Conservation (phyloP, 257 asterid species). For the Solanum dulcamara region DNA sequence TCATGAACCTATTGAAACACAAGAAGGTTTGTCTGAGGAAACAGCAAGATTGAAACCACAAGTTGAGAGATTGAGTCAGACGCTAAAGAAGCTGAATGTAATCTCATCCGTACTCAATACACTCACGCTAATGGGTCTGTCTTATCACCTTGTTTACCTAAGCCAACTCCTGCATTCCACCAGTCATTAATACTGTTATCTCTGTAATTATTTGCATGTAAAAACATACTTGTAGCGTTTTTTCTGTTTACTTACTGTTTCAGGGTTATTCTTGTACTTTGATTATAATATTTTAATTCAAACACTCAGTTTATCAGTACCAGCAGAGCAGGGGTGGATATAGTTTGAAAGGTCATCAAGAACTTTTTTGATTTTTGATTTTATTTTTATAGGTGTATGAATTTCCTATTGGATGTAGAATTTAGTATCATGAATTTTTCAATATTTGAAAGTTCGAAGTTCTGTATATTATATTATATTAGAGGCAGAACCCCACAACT, state of each 20-base stretch:
- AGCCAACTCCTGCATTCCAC: constrained; percentile 10
- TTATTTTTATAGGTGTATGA: not conserved
- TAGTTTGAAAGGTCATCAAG: not conserved
- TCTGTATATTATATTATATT: no score
- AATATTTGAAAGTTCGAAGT: no score
- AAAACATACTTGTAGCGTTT: not conserved
- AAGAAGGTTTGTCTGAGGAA: not conserved
- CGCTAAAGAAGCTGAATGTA: constrained; percentile 34
- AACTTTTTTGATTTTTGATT: not conserved
- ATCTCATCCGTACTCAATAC: constrained; percentile 55
- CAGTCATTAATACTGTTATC: not conserved
- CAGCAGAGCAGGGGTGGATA: not conserved
- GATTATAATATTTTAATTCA: not conserved
- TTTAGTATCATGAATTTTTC: no score
- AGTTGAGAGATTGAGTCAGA: constrained; percentile 12
- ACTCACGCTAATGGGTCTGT: constrained; percentile 32
- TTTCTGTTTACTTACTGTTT: not conserved
- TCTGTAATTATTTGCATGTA: not conserved
- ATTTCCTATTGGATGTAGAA: no score
- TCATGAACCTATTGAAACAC: not conserved
- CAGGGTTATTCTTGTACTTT: not conserved
- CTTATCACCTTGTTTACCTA: constrained; percentile 49
- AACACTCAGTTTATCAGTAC: not conserved
- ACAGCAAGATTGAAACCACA: constrained; percentile 1
- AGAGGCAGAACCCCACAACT: no score